phyloP scores from a whole-genome alignment of 441 rosid genomes.

The Erodium trifolium region DNA sequence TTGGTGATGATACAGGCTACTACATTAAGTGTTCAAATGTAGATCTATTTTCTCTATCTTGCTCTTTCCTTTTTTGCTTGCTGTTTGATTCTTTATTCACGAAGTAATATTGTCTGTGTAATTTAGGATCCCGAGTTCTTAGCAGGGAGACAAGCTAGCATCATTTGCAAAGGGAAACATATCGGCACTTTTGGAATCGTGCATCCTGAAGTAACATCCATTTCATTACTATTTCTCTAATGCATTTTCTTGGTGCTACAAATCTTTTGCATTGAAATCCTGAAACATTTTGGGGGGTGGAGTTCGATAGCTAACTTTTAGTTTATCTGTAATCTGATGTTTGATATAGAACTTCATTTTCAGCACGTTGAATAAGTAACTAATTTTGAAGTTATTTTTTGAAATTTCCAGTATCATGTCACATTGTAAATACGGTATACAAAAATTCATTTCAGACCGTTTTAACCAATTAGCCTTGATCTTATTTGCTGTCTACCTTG shows the following conservation, averaged over 20 bases:
- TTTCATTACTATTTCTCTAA: not conserved
- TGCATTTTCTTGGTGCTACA: not conserved
- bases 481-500: no score
- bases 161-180: constrained; percentile 63
- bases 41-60: constrained; percentile 21
- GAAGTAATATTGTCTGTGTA: constrained; percentile 8
- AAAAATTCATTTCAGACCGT: no score
- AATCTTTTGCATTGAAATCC: not conserved
- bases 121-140: constrained; percentile 83
- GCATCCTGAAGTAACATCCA: constrained; percentile 55
- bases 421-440: no score
- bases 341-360: not conserved
- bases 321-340: not conserved
- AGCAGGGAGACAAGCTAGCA: constrained; percentile 73
- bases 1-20: constrained; percentile 49
- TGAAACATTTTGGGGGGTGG: not conserved
- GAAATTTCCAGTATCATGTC: no score
- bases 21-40: constrained; percentile 55
- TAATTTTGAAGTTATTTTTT: no score
- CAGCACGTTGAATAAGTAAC: not conserved
- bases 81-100: not conserved
- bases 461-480: no score
- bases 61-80: not conserved
- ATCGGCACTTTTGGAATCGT: constrained; percentile 84
- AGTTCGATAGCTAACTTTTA: not conserved